A percentile compares a stretch with the other conserved stretches of the same genome.
Conservation (phyloP, 148 eudicot genomes). For the Vaccinium darrowii region DNA sequence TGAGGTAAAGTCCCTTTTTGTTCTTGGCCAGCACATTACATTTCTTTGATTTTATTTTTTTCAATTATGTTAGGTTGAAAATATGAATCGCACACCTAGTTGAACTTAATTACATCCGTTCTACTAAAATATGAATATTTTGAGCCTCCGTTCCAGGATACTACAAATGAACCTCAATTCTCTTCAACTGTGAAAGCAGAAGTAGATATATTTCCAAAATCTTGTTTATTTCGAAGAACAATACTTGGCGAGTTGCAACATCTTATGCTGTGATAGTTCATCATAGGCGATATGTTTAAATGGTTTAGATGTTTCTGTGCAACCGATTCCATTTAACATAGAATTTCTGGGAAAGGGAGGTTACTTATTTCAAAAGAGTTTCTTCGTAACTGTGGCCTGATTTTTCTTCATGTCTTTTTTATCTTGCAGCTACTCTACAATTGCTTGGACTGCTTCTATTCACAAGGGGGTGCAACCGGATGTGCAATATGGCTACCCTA, state of each 20-base stretch:
- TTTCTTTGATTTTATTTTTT: background rate
- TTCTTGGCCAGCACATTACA: background rate
- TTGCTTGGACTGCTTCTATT: constrained; percentile 30
- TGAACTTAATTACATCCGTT: background rate
- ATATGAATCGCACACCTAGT: background rate
- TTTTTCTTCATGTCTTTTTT: background rate
- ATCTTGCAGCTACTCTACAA: constrained; percentile 28
- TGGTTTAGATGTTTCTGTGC: background rate
- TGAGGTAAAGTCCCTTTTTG: constrained; percentile 22
- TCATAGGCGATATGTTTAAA: background rate
- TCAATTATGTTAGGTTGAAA: background rate
- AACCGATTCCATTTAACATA: background rate
- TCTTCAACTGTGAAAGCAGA: background rate
- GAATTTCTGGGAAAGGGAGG: no score
- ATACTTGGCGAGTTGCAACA: background rate
- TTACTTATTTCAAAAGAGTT: background rate
- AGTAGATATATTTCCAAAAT: background rate
- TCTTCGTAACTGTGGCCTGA: background rate
- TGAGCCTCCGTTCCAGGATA: background rate
- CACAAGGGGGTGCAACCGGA: constrained; percentile 26
- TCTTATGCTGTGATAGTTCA: background rate
- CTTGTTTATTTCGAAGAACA: background rate
- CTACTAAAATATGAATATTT: background rate
- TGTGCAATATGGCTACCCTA: constrained; percentile 23
- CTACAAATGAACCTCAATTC: background rate